Base-by-base conservation (phyloP, 2,329 filamentous ascomycete species). In the Pseudocercospora fuligena region DNA sequence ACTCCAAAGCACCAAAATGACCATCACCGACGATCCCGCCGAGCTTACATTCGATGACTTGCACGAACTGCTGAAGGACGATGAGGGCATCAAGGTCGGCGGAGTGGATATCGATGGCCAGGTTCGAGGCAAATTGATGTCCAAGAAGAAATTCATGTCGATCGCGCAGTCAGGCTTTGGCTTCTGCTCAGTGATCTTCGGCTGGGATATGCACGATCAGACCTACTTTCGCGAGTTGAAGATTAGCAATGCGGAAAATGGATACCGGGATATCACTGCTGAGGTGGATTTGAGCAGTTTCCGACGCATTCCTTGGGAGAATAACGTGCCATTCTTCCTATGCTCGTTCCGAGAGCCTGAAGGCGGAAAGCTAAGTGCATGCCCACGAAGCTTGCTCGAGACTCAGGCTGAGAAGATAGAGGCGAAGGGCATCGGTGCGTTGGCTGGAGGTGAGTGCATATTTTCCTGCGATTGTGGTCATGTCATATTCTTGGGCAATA, bases 201-300 rank as follows among this genome's bases (percentile, higher is more conserved):
- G 94, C 78, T 97, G 94, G 94, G 93, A 97, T 80, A 97, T 97
- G 92, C 93, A 97, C 80, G 94, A 97, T 76, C 86, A 89, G 82
- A 96, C 92, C 11, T 97, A 97, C 79, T 90, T 92, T 78, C 88
- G 86, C 73, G 93, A 97, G 81, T 87, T 97, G 70, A 87, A 87
- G 75, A 90, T 97, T 78, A 95, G 92, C 81, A 97, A 97, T 81
- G 91, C 92, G 72, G 90, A 92, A 75, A 97, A 97, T 78, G 93
- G 93, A 51, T 97, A 97, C 80, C 87, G 90, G 70, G 94, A 97
- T 78, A 82, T 97, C 51, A 86, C 97, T 60, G 93, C 94, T 14
- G 83, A 94, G 43, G 90, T 93, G 0, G 93, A 97, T 76, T 82
- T 97, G 46, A 83, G 81, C 66, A 92, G 86, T 69, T 97, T 91